Conservation (phyloP, 768 basidiomycete species). For the Royoungia palumana region DNA sequence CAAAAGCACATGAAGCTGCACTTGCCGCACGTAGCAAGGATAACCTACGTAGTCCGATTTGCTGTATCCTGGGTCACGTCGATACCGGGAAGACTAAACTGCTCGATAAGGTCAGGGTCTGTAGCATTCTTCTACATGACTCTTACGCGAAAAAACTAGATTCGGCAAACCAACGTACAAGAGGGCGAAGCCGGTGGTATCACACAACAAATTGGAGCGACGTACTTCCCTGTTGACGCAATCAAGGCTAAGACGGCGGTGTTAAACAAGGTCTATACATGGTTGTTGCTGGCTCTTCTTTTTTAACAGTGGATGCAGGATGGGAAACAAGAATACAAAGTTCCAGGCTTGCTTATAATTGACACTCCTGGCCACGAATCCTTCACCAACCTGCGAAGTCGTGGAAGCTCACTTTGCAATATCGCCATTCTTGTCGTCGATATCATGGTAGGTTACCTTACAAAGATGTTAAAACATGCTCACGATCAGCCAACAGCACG, state of each 20-base stretch:
- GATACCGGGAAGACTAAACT: slow-evolving; percentile 99
- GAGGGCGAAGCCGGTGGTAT: slow-evolving; percentile 99
- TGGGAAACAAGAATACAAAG: slow-evolving; percentile 85
- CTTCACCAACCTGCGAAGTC: slow-evolving; percentile 92
- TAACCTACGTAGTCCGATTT: slow-evolving; percentile 92
- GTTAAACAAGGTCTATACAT: slow-evolving; percentile 68
- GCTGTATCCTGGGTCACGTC: slow-evolving; percentile 98
- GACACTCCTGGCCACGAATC: slow-evolving; percentile 99
- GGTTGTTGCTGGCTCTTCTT: neutral
- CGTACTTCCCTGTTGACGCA: slow-evolving; percentile 96
- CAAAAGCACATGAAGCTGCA: slow-evolving; percentile 80
- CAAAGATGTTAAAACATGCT: neutral
- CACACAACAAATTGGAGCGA: slow-evolving; percentile 99
- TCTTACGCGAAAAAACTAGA: slow-evolving; percentile 45
- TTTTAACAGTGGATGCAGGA: slow-evolving; percentile 44
- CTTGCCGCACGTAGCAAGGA: slow-evolving; percentile 85
- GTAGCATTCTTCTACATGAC: neutral
- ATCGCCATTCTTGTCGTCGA: slow-evolving; percentile 99
- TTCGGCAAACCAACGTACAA: slow-evolving; percentile 99
- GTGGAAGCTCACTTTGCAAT: slow-evolving; percentile 96
- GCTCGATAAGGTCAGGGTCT: slow-evolving; percentile 76
- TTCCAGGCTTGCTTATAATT: slow-evolving; percentile 93
- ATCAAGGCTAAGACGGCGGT: slow-evolving; percentile 91
- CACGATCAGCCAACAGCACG: slow-evolving; percentile 59
- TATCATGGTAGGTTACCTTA: slow-evolving; percentile 70